Percentiles rank a stretch among this genome's conserved stretches.
Evolutionary conservation across 805 yeast species (phyloP).

Genomic region (Ogataea pilisensis): DNA sequence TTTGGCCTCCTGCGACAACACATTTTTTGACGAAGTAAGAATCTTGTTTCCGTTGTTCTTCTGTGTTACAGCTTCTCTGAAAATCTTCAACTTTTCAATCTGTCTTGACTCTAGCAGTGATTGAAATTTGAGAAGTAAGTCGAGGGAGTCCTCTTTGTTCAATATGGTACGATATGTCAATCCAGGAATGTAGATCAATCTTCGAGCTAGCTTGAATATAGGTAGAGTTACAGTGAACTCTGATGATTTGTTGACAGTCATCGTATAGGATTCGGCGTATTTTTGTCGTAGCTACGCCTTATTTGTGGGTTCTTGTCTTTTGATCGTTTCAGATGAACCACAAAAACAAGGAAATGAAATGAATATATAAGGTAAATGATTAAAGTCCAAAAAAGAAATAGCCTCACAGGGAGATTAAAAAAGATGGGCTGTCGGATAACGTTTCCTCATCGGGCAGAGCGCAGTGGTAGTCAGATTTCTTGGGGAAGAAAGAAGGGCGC

Average conservation of each 20-base stretch:
- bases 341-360: too few relatives aligned
- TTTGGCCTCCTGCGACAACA: constrained; percentile 7
- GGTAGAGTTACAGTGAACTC: constrained; percentile 18
- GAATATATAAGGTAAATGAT: too few relatives aligned
- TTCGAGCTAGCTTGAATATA: constrained; percentile 14
- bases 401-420: too few relatives aligned
- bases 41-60: neutral
- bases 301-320: too few relatives aligned
- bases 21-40: neutral
- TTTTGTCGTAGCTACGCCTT: too few relatives aligned
- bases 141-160: constrained; percentile 42
- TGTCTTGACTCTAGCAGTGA: neutral
- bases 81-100: neutral
- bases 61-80: neutral
- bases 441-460: constrained; percentile 7
- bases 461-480: too few relatives aligned
- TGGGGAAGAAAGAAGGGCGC: neutral
- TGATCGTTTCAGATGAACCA: too few relatives aligned
- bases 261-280: too few relatives aligned
- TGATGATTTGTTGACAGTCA: constrained; percentile 5
- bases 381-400: too few relatives aligned
- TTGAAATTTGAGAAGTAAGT: constrained; percentile 32
- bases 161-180: constrained; percentile 57
- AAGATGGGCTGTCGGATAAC: constrained; percentile 6
- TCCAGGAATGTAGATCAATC: constrained; percentile 54